Conservation (phyloP, 2,329 filamentous ascomycete species). For the Colletotrichum phormii region DNA sequence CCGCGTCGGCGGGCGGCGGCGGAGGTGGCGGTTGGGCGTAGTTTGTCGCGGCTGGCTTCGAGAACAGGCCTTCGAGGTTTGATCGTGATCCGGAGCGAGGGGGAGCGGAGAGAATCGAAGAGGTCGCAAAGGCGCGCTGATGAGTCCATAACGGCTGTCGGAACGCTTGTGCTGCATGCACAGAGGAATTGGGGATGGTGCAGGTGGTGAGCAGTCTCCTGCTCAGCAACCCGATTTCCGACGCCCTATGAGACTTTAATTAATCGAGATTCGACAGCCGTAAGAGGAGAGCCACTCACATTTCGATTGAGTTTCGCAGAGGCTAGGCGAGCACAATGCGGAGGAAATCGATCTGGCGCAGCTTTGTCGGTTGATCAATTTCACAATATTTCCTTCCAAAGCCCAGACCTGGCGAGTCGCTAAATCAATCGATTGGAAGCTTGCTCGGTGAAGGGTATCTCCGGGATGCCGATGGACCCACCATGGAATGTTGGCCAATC, state of each 20-base stretch:
- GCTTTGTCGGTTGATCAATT: neutral
- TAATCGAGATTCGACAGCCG: neutral
- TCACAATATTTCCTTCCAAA: constrained; percentile 11
- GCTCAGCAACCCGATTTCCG: constrained; percentile 33
- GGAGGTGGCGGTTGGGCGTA: constrained; percentile 11
- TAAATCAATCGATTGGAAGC: neutral
- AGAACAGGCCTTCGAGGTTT: neutral
- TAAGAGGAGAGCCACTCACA: neutral
- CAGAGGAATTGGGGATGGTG: constrained; percentile 8
- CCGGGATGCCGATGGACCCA: constrained; percentile 11
- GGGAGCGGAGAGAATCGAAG: neutral
- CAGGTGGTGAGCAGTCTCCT: constrained; percentile 32
- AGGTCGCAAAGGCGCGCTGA: constrained; percentile 23
- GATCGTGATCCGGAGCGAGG: neutral
- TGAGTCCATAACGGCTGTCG: constrained; percentile 19
- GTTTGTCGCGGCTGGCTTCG: neutral
- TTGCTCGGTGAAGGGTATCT: constrained; percentile 26
- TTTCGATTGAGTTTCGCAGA: neutral
- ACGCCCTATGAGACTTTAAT: constrained; percentile 22
- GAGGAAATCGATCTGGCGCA: neutral
- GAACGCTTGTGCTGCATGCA: constrained; percentile 8
- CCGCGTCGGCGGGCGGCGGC: neutral
- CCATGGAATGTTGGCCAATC: neutral
- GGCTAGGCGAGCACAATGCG: neutral
- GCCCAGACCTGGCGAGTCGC: neutral